Percentiles rank a stretch among this genome's conserved stretches.
Evolutionary conservation across 2,329 filamentous ascomycete genomes (phyloP).

Genomic region (Nothomitra cinnamomea): DNA sequence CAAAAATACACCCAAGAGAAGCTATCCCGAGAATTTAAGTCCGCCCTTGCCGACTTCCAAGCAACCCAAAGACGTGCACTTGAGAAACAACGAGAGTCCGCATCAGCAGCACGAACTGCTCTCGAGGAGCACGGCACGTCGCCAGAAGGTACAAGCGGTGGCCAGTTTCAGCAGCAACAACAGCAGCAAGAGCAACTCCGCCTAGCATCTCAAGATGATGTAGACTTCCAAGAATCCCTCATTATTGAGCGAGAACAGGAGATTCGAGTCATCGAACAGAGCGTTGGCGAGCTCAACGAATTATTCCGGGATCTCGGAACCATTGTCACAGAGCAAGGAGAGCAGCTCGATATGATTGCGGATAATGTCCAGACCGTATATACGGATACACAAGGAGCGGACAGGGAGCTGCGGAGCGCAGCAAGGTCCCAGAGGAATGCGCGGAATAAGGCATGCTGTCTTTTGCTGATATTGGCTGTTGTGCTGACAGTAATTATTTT

Average conservation of each 20-base stretch:
- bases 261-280: constrained; percentile 94
- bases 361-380: constrained; percentile 75
- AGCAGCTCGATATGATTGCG: constrained; percentile 70
- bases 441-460: constrained; percentile 81
- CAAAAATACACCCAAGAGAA: constrained; percentile 97
- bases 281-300: constrained; percentile 87
- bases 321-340: constrained; percentile 88
- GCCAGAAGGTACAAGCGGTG: constrained; percentile 19
- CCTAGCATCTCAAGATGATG: constrained; percentile 79
- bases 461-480: constrained; percentile 73
- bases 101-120: constrained; percentile 65
- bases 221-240: constrained; percentile 90
- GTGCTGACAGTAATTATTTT: constrained; percentile 81
- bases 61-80: constrained; percentile 74
- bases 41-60: constrained; percentile 81
- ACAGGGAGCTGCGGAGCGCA: constrained; percentile 69
- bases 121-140: constrained; percentile 40
- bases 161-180: constrained; percentile 36
- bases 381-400: constrained; percentile 68
- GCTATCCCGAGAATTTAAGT: constrained; percentile 81
- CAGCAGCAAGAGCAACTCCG: constrained; percentile 47
- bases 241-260: constrained; percentile 95
- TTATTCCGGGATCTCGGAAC: constrained; percentile 96
- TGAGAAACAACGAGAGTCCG: constrained; percentile 80
- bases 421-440: constrained; percentile 90